phyloP scores from a whole-genome alignment of 768 basidiomycete species.

The Tephrocybe sp. region DNA sequence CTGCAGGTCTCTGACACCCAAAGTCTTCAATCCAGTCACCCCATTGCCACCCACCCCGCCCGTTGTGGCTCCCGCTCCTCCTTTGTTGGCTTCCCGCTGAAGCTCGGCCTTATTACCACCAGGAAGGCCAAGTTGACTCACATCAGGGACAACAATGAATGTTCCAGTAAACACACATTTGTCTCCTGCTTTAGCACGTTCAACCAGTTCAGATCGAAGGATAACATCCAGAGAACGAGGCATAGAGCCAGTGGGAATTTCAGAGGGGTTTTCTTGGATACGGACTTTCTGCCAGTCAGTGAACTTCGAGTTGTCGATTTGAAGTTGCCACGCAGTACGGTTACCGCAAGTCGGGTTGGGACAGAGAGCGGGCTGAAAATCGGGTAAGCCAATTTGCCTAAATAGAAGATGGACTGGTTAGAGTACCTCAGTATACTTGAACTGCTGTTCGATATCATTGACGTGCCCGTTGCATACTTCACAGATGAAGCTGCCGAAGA shows the following conservation, averaged over 20 bases:
- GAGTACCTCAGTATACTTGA: constrained; percentile 95
- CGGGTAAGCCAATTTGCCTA: constrained; percentile 7
- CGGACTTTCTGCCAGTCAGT: constrained; percentile 99
- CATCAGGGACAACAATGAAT: constrained; percentile 98
- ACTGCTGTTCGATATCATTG: constrained; percentile 96
- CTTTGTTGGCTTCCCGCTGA: constrained; percentile 78
- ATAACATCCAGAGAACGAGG: constrained; percentile 96
- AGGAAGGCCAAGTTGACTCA: constrained; percentile 90
- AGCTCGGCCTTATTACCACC: constrained; percentile 92
- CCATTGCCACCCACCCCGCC: constrained; percentile 73
- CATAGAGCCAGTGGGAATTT: constrained; percentile 98
- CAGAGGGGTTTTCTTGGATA: constrained; percentile 97
- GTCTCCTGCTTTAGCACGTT: constrained; percentile 98
- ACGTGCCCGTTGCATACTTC: constrained; percentile 84
- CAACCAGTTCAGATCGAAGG: constrained; percentile 91
- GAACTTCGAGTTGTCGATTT: constrained; percentile 94
- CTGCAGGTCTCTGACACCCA: constrained; percentile 93
- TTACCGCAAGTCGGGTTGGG: constrained; percentile 95
- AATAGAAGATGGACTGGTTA: constrained; percentile 11
- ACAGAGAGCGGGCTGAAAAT: constrained; percentile 78
- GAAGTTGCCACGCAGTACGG: constrained; percentile 85
- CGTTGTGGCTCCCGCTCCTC: constrained; percentile 54
- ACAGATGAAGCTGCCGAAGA: constrained; percentile 92
- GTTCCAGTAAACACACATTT: constrained; percentile 98
- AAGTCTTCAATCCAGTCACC: constrained; percentile 89